These are phyloP conservation scores for Nasturtium officinale DNA, from an alignment of 345 rosid species.

Conservation along the genomic window DNA sequence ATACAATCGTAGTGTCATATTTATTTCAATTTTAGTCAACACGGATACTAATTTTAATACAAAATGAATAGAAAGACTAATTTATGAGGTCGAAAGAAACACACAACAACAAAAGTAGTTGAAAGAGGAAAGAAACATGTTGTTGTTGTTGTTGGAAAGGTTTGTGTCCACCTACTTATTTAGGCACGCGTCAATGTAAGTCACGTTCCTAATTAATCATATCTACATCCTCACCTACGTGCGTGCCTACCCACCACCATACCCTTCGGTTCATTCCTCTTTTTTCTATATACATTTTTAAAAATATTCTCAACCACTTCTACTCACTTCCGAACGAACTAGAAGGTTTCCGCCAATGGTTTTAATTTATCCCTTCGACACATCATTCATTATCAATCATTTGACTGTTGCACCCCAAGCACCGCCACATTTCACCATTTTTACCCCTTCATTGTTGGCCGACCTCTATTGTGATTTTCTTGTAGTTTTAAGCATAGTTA, in stretches of 20 bases:
- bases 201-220: conserved; percentile 18
- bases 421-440: neutral
- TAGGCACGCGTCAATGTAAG: conserved; percentile 26
- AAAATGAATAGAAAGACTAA: neutral
- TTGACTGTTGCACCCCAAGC: conserved; percentile 8
- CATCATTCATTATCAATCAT: conserved; percentile 19
- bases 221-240: neutral
- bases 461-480: neutral
- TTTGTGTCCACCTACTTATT: conserved; percentile 29
- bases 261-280: conserved; percentile 16
- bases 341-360: neutral
- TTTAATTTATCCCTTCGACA: neutral
- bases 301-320: conserved; percentile 32
- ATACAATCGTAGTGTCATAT: neutral
- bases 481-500: neutral
- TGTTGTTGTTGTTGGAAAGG: conserved; percentile 40
- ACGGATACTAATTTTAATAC: neutral
- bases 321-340: conserved; percentile 29
- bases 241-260: conserved; percentile 14
- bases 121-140: conserved; percentile 37
- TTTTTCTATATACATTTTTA: neutral
- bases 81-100: conserved; percentile 29
- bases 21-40: neutral
- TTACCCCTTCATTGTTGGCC: neutral
- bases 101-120: conserved; percentile 24